Percentiles rank a stretch among this genome's conserved stretches.
phyloP scores from a whole-genome alignment of 805 yeast genomes.

The Danielozyma ontarioensis region DNA sequence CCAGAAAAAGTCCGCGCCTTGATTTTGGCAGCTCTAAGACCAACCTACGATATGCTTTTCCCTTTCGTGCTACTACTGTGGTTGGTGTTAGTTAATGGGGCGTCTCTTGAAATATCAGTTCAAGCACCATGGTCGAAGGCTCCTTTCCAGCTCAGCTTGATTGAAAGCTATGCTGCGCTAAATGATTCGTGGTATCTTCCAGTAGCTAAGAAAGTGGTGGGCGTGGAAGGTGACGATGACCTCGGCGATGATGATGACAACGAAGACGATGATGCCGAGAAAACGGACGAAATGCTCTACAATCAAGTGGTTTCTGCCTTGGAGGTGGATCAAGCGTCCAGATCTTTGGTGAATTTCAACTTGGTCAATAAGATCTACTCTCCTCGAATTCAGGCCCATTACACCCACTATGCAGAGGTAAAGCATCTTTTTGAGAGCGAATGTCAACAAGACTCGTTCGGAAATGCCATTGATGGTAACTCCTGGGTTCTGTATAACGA shows the following conservation, averaged over 20 bases:
- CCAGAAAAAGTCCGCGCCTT: no score
- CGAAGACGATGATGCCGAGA: neutral
- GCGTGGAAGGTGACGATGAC: neutral
- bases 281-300: neutral
- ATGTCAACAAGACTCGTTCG: constrained; percentile 30
- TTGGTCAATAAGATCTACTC: constrained; percentile 45
- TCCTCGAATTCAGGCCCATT: constrained; percentile 65
- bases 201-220: neutral
- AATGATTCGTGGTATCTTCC: constrained; percentile 34
- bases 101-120: constrained; percentile 6
- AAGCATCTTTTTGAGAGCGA: constrained; percentile 24
- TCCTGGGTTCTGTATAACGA: constrained; percentile 53
- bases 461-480: constrained; percentile 16
- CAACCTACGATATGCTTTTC: no score
- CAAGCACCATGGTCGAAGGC: constrained; percentile 37
- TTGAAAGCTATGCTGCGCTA: constrained; percentile 35
- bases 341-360: constrained; percentile 35
- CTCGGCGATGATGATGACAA: neutral
- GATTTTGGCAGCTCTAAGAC: no score
- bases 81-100: neutral
- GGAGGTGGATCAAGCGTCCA: constrained; percentile 5
- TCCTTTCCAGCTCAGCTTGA: constrained; percentile 37
- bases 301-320: neutral
- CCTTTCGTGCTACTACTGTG: no score
- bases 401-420: constrained; percentile 39